Evolutionary conservation across 2,329 filamentous ascomycete species (phyloP).

Genomic region (Hypoxylon sp.): DNA sequence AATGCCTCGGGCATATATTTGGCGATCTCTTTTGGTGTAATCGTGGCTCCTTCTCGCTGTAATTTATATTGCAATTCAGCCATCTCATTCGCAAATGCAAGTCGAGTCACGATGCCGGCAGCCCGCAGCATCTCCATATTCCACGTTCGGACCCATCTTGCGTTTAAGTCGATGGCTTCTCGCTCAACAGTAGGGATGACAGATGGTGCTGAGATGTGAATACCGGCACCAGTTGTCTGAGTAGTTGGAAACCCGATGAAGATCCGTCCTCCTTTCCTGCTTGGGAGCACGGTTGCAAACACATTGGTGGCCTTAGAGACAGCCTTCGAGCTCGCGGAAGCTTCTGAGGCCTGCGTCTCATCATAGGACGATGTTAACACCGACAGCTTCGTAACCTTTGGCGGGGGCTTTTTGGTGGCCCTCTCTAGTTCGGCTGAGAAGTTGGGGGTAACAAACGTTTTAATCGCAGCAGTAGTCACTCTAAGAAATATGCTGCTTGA

Average conservation of each 20-base stretch:
- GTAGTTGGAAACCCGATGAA: slow-evolving; percentile 98
- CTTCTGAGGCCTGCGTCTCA: slow-evolving; percentile 73
- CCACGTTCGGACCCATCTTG: slow-evolving; percentile 93
- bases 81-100: slow-evolving; percentile 92
- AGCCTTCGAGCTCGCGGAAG: slow-evolving; percentile 54
- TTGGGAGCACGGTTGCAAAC: slow-evolving; percentile 89
- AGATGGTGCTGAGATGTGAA: slow-evolving; percentile 94
- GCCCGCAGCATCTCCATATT: slow-evolving; percentile 92
- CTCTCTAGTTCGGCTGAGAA: slow-evolving; percentile 90
- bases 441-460: slow-evolving; percentile 74
- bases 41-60: slow-evolving; percentile 56
- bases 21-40: slow-evolving; percentile 69
- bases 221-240: slow-evolving; percentile 92
- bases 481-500: slow-evolving; percentile 87
- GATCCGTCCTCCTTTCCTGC: slow-evolving; percentile 83
- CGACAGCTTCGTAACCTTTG: slow-evolving; percentile 84
- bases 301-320: slow-evolving; percentile 74
- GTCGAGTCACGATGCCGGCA: slow-evolving; percentile 86
- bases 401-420: slow-evolving; percentile 96
- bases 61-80: slow-evolving; percentile 72
- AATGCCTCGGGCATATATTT: slow-evolving; percentile 79
- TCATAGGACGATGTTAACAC: slow-evolving; percentile 93
- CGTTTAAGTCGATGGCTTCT: slow-evolving; percentile 96
- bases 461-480: slow-evolving; percentile 83
- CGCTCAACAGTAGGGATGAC: slow-evolving; percentile 97